Evolutionary conservation across 176 grass and related monocot genomes (phyloP).

Genomic region (Eleusine coracana): DNA sequence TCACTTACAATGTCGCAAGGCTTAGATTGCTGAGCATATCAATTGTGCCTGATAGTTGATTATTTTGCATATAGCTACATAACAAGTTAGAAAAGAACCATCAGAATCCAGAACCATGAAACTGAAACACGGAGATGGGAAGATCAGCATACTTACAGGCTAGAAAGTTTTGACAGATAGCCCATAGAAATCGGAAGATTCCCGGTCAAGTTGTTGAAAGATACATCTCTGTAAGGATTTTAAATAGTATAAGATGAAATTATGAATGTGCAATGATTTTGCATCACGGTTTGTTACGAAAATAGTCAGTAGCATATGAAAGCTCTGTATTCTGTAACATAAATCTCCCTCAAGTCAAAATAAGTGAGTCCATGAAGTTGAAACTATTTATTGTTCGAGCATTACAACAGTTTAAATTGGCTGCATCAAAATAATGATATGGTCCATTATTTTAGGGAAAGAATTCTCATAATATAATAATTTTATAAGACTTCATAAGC

Average conservation of each 20-base stretch:
- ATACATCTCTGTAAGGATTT: slow-evolving; percentile 67
- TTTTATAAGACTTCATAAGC: background rate
- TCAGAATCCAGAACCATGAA: slow-evolving; percentile 20
- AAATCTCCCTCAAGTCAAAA: background rate
- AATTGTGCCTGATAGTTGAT: slow-evolving; percentile 74
- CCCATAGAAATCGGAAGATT: slow-evolving; percentile 71
- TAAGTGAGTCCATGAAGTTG: background rate
- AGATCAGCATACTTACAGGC: slow-evolving; percentile 62
- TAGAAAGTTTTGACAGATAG: slow-evolving; percentile 78
- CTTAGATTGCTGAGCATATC: slow-evolving; percentile 68
- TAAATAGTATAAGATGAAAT: slow-evolving; percentile 37
- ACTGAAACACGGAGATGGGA: slow-evolving; percentile 24
- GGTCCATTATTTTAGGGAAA: background rate
- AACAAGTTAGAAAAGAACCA: slow-evolving; percentile 17
- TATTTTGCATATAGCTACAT: slow-evolving; percentile 81
- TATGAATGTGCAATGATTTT: slow-evolving; percentile 8
- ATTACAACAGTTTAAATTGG: background rate
- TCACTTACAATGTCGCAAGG: slow-evolving; percentile 86
- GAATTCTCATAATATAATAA: background rate
- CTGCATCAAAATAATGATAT: background rate
- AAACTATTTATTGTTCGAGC: background rate
- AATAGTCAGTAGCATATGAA: background rate
- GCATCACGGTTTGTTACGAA: background rate
- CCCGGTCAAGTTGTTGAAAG: slow-evolving; percentile 83
- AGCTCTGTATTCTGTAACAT: background rate